Evolutionary conservation across 768 basidiomycete species (phyloP).

Genomic region (Kwoniella sp.): DNA sequence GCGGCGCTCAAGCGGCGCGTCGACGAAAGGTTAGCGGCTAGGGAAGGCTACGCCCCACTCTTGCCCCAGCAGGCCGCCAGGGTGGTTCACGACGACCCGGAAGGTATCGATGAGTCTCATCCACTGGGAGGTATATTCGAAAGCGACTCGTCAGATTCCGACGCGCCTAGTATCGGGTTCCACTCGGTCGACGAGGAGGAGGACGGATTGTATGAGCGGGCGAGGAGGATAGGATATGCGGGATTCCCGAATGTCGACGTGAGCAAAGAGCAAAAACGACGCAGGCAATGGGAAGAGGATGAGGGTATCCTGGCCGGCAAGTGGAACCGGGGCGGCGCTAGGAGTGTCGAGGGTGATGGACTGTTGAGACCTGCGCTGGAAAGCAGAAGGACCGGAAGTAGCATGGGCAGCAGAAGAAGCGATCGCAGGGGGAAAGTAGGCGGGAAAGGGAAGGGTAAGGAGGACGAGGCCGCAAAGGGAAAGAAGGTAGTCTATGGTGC

Average conservation of each 20-base stretch:
- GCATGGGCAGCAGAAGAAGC: constrained; percentile 8
- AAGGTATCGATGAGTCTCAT: constrained; percentile 9
- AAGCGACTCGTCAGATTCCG: constrained; percentile 47
- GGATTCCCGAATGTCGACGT: constrained; percentile 85
- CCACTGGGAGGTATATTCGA: constrained; percentile 37
- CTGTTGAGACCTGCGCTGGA: constrained; percentile 54
- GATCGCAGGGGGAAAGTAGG: constrained; percentile 11
- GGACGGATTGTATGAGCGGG: constrained; percentile 71
- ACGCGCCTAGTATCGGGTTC: constrained; percentile 57
- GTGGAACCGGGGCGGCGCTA: constrained; percentile 49
- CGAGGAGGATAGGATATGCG: constrained; percentile 77
- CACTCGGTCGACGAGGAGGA: constrained; percentile 61
- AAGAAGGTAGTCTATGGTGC: constrained; percentile 39
- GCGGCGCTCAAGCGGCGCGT: constrained; percentile 44
- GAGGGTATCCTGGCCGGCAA: constrained; percentile 74
- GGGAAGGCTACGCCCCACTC: constrained; percentile 71
- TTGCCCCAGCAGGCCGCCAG: constrained; percentile 61
- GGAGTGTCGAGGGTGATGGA: constrained; percentile 54
- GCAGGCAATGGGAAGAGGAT: constrained; percentile 74
- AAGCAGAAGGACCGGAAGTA: constrained; percentile 38
- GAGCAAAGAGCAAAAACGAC: constrained; percentile 66
- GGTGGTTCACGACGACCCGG: constrained; percentile 57
- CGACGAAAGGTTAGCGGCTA: constrained; percentile 51
- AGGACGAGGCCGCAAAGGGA: constrained; percentile 11
- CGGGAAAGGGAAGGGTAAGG: constrained; percentile 60